Conservation (phyloP, 2,329 filamentous ascomycete genomes). For the Cyphellophora attinorum region DNA sequence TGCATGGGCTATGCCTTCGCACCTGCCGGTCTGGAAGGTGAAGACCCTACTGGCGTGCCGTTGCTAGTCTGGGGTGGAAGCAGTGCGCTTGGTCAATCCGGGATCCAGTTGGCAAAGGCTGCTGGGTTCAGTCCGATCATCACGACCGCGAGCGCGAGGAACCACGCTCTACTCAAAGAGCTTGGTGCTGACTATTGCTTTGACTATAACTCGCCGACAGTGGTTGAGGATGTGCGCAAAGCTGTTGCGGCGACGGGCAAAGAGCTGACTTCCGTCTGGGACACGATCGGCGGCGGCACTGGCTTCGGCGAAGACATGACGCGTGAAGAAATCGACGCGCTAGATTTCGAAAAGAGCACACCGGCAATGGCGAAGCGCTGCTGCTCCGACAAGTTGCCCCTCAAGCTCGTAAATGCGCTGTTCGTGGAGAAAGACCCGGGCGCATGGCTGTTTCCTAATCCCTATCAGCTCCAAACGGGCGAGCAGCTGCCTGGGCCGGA, state of each 20-base stretch:
- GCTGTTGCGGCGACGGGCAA: constrained; percentile 6
- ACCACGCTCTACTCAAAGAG: constrained; percentile 32
- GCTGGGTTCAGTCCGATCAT: constrained; percentile 30
- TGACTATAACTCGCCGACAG: constrained; percentile 28
- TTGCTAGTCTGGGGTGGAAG: constrained; percentile 34
- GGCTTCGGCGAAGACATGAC: neutral
- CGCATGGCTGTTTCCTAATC: neutral
- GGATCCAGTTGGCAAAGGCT: constrained; percentile 31
- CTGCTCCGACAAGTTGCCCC: neutral
- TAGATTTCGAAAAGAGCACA: neutral
- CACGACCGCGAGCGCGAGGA: constrained; percentile 27
- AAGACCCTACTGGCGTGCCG: constrained; percentile 1
- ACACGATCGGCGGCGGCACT: constrained; percentile 5
- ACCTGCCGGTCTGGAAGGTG: neutral
- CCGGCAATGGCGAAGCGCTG: neutral
- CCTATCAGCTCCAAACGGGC: neutral
- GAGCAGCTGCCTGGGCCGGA: neutral
- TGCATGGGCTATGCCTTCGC: neutral
- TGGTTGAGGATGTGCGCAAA: constrained; percentile 8
- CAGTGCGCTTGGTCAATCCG: constrained; percentile 31
- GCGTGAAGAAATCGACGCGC: neutral
- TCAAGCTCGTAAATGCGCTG: neutral
- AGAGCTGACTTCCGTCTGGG: constrained; percentile 5
- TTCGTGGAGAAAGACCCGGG: neutral
- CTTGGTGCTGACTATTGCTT: constrained; percentile 35